Evolutionary conservation across 345 rosid species (phyloP).

Genomic region (Pelargonium nanum): DNA sequence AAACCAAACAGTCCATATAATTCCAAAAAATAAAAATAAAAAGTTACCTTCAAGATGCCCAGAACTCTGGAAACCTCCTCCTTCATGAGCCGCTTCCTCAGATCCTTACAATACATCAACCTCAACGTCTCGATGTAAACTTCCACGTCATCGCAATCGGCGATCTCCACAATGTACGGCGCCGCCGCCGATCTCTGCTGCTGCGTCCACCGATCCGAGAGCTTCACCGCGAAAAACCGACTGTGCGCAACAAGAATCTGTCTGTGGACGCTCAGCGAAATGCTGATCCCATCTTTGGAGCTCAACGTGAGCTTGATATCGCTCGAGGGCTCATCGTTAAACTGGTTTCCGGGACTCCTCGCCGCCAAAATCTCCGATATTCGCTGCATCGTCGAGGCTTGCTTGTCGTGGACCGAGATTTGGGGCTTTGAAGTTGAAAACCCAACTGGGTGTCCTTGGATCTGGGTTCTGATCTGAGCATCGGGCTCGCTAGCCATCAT

Average conservation of each 20-base stretch:
- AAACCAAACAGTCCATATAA: neutral
- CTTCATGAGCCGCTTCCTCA: slow-evolving; percentile 85
- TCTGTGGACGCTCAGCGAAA: slow-evolving; percentile 68
- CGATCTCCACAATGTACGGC: slow-evolving; percentile 82
- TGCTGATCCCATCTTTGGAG: slow-evolving; percentile 75
- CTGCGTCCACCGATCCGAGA: slow-evolving; percentile 73
- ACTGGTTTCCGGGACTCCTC: slow-evolving; percentile 77
- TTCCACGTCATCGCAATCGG: slow-evolving; percentile 96
- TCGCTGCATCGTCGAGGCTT: slow-evolving; percentile 64
- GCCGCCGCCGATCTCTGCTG: slow-evolving; percentile 42
- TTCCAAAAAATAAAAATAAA: neutral
- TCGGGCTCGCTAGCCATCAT: slow-evolving; percentile 96
- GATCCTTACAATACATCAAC: slow-evolving; percentile 84
- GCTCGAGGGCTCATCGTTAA: slow-evolving; percentile 68
- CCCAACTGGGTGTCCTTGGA: slow-evolving; percentile 18
- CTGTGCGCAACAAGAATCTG: slow-evolving; percentile 87
- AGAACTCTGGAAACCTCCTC: slow-evolving; percentile 82
- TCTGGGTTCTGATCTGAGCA: slow-evolving; percentile 28
- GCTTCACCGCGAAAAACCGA: slow-evolving; percentile 66
- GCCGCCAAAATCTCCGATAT: slow-evolving; percentile 47
- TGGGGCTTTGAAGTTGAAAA: neutral
- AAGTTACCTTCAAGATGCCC: slow-evolving; percentile 75
- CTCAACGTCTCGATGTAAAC: slow-evolving; percentile 91
- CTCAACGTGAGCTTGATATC: slow-evolving; percentile 73
- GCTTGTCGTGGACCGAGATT: slow-evolving; percentile 29